Conservation (phyloP, 164 flowering plant species). For the Chloranthus sessilifolius region DNA sequence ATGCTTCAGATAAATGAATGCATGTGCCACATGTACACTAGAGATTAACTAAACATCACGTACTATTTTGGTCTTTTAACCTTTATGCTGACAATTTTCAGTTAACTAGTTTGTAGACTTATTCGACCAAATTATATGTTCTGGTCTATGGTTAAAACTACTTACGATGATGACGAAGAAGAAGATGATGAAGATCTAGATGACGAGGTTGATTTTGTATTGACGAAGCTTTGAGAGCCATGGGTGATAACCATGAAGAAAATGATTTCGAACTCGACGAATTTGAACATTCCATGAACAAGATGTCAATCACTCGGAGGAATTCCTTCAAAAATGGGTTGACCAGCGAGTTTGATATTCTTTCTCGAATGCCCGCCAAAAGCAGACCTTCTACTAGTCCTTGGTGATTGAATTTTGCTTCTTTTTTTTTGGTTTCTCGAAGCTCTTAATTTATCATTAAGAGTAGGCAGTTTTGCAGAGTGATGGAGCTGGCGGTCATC, state of each 20-base stretch:
- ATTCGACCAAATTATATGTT: constrained; percentile 64
- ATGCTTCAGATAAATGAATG: too few relatives aligned
- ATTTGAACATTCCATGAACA: constrained; percentile 43
- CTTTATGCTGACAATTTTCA: constrained; percentile 4
- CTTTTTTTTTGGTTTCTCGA: too few relatives aligned
- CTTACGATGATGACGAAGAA: constrained; percentile 39
- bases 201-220: too few relatives aligned
- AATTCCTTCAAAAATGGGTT: constrained; percentile 19
- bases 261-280: constrained; percentile 39
- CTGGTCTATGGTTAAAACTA: constrained; percentile 68
- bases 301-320: constrained; percentile 82
- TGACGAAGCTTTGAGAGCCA: too few relatives aligned
- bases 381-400: constrained; percentile 84
- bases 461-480: too few relatives aligned
- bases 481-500: too few relatives aligned
- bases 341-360: constrained; percentile 9
- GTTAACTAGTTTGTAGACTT: constrained; percentile 32
- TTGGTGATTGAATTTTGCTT: constrained; percentile 36
- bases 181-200: constrained; percentile 25
- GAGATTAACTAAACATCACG: too few relatives aligned
- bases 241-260: not conserved
- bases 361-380: constrained; percentile 64
- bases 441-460: too few relatives aligned
- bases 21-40: too few relatives aligned
- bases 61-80: too few relatives aligned